Percentiles rank a stretch among this genome's conserved stretches.
Conservation (phyloP, 306 rosid genomes). For the Quercus robur region DNA sequence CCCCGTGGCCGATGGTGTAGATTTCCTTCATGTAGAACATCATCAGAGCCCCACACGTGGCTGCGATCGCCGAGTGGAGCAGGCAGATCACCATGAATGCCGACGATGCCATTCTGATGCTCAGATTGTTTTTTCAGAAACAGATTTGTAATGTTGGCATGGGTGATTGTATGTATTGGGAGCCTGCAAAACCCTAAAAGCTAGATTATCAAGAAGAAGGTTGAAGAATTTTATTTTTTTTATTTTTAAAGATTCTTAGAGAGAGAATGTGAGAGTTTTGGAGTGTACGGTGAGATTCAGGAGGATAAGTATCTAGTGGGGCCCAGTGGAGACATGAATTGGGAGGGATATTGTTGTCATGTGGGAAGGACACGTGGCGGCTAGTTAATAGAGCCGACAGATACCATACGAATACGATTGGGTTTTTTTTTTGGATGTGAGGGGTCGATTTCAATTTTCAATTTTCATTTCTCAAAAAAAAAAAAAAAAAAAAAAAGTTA, state of each 20-base stretch:
- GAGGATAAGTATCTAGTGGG: conserved; percentile 26
- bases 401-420: not conserved
- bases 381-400: not conserved
- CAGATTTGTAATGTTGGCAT: not conserved
- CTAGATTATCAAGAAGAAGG: not conserved
- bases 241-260: too few species aligned
- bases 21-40: conserved; percentile 95
- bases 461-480: too few species aligned
- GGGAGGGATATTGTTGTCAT: not conserved
- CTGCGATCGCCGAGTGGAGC: conserved; percentile 67
- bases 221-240: not conserved
- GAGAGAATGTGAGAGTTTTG: too few species aligned
- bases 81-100: conserved; percentile 80
- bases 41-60: conserved; percentile 68
- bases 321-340: not conserved
- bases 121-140: conserved; percentile 3
- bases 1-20: conserved; percentile 80
- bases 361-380: not conserved
- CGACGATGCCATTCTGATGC: conserved; percentile 15
- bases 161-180: not conserved
- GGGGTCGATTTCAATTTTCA: too few species aligned
- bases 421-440: too few species aligned
- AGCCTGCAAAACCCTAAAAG: conserved; percentile 24
- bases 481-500: too few species aligned
- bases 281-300: not conserved